These are phyloP conservation scores for Stylosanthes scabra DNA, from an alignment of 331 rosid genomes.

Conservation along the genomic window DNA sequence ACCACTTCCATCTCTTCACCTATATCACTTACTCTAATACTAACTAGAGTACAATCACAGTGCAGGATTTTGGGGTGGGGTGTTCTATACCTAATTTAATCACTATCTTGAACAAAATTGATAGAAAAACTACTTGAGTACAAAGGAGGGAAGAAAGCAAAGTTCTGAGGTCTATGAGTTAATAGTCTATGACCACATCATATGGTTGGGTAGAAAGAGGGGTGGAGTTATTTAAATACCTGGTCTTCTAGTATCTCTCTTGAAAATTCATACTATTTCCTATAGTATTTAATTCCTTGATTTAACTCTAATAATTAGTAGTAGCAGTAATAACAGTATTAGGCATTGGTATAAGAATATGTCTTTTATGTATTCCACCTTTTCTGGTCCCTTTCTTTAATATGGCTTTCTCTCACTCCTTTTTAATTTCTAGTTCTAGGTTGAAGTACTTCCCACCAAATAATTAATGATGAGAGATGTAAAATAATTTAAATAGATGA, in stretches of 20 bases:
- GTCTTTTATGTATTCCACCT: conserved; percentile 37
- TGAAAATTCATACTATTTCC: conserved; percentile 33
- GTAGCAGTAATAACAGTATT: too few species aligned
- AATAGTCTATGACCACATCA: conserved; percentile 10
- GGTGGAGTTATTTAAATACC: conserved; percentile 39
- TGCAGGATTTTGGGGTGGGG: too few species aligned
- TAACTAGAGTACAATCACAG: not conserved
- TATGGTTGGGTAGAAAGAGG: conserved; percentile 26
- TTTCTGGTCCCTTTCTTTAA: not conserved
- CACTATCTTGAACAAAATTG: not conserved
- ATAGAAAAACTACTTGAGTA: not conserved
- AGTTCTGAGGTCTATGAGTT: conserved; percentile 24
- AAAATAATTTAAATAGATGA: not conserved
- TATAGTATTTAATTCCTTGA: too few species aligned
- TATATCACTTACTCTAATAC: conserved; percentile 15
- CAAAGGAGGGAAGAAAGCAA: not conserved
- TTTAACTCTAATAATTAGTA: conserved; percentile 1
- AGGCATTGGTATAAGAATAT: conserved; percentile 20
- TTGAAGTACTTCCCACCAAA: not conserved
- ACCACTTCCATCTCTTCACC: conserved; percentile 36
- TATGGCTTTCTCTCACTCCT: conserved; percentile 17
- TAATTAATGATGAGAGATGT: conserved; percentile 16
- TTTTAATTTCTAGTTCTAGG: not conserved
- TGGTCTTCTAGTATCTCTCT: conserved; percentile 20
- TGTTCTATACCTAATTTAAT: not conserved